phyloP scores from a whole-genome alignment of 441 rosid genomes.

The Dalechampia spathulata region DNA sequence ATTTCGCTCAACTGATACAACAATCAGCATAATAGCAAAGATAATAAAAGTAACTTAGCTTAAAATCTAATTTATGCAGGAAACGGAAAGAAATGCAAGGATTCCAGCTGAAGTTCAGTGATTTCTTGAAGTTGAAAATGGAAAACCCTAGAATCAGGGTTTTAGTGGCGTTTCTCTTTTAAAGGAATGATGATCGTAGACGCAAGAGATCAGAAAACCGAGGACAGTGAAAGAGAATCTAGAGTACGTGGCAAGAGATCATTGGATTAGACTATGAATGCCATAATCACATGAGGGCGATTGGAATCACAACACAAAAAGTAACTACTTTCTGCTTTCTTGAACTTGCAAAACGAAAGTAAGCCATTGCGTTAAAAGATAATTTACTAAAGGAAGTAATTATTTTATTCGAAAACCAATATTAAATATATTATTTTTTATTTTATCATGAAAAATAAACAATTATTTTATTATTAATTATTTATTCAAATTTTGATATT shows the following conservation, averaged over 20 bases:
- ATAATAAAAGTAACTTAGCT: background rate
- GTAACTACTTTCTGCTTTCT: too few relatives aligned
- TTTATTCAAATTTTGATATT: too few relatives aligned
- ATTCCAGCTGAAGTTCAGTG: background rate
- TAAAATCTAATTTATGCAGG: background rate
- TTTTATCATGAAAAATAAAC: too few relatives aligned
- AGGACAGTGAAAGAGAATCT: background rate
- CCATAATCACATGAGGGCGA: too few relatives aligned
- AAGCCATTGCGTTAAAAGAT: too few relatives aligned
- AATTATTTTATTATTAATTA: too few relatives aligned
- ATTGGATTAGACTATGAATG: too few relatives aligned
- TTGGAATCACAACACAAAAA: too few relatives aligned
- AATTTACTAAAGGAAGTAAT: too few relatives aligned
- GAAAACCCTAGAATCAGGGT: slow-evolving; percentile 29
- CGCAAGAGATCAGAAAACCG: background rate
- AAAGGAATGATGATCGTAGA: slow-evolving; percentile 1
- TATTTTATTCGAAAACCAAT: too few relatives aligned
- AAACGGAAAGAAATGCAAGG: slow-evolving; percentile 6
- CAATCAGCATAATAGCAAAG: background rate
- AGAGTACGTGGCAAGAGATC: background rate
- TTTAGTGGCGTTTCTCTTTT: slow-evolving; percentile 9
- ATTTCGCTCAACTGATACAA: background rate
- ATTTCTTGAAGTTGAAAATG: slow-evolving; percentile 2
- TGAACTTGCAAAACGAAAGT: too few relatives aligned
- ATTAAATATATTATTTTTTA: too few relatives aligned